Conservation (phyloP, 306 rosid genomes). For the Myrica gale region DNA sequence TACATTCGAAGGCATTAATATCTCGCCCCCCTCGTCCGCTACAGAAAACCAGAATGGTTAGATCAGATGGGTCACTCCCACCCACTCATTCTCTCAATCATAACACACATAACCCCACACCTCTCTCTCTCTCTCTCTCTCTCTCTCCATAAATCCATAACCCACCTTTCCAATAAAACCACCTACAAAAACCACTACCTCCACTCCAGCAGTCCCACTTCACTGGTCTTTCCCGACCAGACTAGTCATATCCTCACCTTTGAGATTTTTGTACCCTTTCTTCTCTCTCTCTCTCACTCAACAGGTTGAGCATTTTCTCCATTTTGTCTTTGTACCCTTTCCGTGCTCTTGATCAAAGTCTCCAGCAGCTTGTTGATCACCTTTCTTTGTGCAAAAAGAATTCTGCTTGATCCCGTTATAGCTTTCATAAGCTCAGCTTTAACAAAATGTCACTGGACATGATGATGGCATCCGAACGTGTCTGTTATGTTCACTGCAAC, state of each 20-base stretch:
- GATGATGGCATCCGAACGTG: constrained; percentile 95
- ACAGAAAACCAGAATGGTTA: constrained; percentile 62
- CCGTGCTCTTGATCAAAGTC: constrained; percentile 13
- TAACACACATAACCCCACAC: constrained; percentile 35
- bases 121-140: not conserved
- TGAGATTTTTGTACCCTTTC: constrained; percentile 42
- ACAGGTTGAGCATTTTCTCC: constrained; percentile 16
- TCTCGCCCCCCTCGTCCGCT: constrained; percentile 92
- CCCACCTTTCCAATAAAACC: constrained; percentile 50
- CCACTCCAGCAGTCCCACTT: constrained; percentile 35
- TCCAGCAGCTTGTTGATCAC: constrained; percentile 30
- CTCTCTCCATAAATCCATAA: constrained; percentile 31
- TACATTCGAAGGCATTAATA: constrained; percentile 59
- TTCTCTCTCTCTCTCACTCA: constrained; percentile 26
- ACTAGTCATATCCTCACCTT: constrained; percentile 65
- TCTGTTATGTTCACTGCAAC: constrained; percentile 99
- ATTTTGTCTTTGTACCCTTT: constrained; percentile 20
- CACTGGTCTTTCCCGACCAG: constrained; percentile 65
- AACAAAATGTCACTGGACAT: constrained; percentile 75
- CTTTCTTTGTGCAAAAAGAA: constrained; percentile 34
- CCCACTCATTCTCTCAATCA: constrained; percentile 98
- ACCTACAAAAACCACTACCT: constrained; percentile 44
- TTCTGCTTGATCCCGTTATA: constrained; percentile 29
- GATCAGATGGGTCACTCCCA: constrained; percentile 57
- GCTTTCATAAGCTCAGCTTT: constrained; percentile 16